Conservation (phyloP, 805 yeast genomes). For the Lipomyces orientalis region DNA sequence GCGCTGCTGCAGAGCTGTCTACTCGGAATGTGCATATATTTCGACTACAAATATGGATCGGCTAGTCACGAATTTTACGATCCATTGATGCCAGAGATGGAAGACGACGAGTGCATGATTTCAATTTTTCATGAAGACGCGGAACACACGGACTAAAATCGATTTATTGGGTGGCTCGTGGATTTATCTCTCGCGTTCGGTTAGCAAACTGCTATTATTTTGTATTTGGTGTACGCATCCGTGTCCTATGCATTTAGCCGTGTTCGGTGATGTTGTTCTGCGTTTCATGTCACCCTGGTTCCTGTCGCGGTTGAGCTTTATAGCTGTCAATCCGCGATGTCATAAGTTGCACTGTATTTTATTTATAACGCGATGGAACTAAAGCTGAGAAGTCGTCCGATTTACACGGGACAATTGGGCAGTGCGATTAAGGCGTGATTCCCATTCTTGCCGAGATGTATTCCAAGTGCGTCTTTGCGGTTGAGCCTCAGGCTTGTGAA, state of each 20-base stretch:
- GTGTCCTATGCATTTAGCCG: background rate
- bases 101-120: slow-evolving; percentile 14
- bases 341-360: too few relatives aligned
- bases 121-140: slow-evolving; percentile 23
- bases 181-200: background rate
- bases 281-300: background rate
- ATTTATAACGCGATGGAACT: too few relatives aligned
- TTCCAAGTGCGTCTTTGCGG: too few relatives aligned
- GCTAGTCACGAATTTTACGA: background rate
- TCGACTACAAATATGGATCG: slow-evolving; percentile 35
- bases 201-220: too few relatives aligned
- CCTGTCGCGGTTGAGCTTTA: too few relatives aligned
- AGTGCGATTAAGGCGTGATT: too few relatives aligned
- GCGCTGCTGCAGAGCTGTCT: slow-evolving; percentile 69
- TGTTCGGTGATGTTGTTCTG: background rate
- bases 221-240: background rate
- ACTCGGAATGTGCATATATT: slow-evolving; percentile 67
- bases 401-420: too few relatives aligned
- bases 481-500: background rate
- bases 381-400: too few relatives aligned
- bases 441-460: too few relatives aligned
- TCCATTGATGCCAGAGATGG: slow-evolving; percentile 7
- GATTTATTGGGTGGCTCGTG: background rate
- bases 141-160: background rate
- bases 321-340: background rate